Evolutionary conservation across 495 filamentous ascomycete species (phyloP), one percentile per base, ranked within the genome.

Genomic region (Penicillium malachiteum): DNA sequence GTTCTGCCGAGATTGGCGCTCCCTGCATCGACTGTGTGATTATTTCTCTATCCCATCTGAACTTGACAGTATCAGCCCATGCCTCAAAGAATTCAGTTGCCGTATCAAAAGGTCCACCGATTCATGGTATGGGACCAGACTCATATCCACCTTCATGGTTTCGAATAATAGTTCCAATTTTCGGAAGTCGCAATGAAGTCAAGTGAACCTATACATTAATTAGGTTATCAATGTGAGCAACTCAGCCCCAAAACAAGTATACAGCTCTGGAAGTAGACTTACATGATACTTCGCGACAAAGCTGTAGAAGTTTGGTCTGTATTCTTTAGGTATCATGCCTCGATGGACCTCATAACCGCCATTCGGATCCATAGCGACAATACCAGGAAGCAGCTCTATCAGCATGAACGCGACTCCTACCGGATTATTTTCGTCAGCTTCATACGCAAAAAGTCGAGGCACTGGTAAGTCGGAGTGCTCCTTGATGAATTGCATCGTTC

Each of bases 81-180:
- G 50, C 54, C 16, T 50, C 26, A 45, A 50, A 61, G 21, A 61
- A 57, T 33, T 34, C 50, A 6, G 58, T 48, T 31, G 58, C 58
- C 41, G 58, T 50, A 1, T 43, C 34, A 38, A 61, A 61, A 7
- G 53, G 58, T 16, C 53, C 58, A 0, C 58, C 49, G 0, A 60
- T 8, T 3, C 30, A 26, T 45, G 53, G 58, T 26, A 60, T 21
- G 5, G 53, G 58, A 8, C 58, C 53, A 16, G 33, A 21, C 11
- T 53, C 53, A 26, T 52, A 60, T 30, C 17, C 30, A 17, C 42
- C 30, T 38, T 60, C 47, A 1, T 13, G n/a, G 10, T 37, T 49
- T 17, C 26, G 10, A 13, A 55, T 13, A 38, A 55, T 47, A 2
- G 52, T 34, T 3, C 52, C 52, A 26, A 60, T 60, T 50, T 60